Conservation (phyloP, 257 asterid species). For the Solanum peruvianum region DNA sequence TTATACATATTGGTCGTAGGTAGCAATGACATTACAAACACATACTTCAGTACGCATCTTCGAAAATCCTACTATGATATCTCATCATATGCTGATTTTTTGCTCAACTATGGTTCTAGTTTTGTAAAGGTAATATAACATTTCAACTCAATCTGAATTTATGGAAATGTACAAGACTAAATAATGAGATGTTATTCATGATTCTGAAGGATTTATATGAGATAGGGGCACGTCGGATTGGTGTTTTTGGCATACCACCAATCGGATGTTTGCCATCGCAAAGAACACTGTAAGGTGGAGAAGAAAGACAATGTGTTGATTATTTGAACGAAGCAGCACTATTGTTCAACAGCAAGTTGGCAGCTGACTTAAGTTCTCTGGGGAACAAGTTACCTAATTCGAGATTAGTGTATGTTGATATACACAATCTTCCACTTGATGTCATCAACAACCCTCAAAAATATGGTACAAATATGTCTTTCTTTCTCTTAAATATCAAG, state of each 20-base stretch:
- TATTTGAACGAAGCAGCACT: conserved; percentile 24
- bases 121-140: conserved; percentile 33
- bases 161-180: neutral
- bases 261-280: conserved; percentile 71
- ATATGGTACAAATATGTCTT: conserved; percentile 27
- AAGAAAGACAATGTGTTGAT: conserved; percentile 28
- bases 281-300: conserved; percentile 60
- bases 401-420: conserved; percentile 26
- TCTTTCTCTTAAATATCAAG: neutral
- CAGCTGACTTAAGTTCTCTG: conserved; percentile 19
- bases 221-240: conserved; percentile 46
- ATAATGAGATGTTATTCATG: neutral
- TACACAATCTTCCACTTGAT: conserved; percentile 33
- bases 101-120: conserved; percentile 33
- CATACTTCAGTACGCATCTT: conserved; percentile 26
- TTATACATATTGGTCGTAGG: conserved; percentile 16
- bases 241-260: conserved; percentile 46
- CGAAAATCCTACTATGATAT: conserved; percentile 25
- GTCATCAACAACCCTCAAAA: conserved; percentile 37
- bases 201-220: conserved; percentile 33
- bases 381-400: conserved; percentile 20
- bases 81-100: conserved; percentile 29
- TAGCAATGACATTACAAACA: conserved; percentile 42
- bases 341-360: conserved; percentile 34
- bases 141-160: neutral